phyloP scores from a whole-genome alignment of 2,329 filamentous ascomycete species.

The Penicillium italicum region DNA sequence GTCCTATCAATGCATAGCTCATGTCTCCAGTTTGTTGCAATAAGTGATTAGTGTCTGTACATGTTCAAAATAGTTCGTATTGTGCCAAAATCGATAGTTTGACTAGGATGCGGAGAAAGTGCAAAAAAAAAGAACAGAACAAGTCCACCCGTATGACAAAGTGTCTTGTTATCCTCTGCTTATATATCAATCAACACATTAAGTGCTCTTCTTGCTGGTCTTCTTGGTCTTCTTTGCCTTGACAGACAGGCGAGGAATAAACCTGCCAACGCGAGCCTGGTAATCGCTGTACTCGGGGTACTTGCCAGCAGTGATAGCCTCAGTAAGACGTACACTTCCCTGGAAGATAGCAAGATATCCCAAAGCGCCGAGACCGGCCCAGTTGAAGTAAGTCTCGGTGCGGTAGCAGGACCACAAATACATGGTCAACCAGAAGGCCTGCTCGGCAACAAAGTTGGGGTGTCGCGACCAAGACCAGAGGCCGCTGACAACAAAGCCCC shows the following conservation, averaged over 20 bases:
- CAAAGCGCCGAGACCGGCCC: constrained; percentile 68
- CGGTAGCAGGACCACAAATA: constrained; percentile 85
- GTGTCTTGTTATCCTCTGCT: background rate
- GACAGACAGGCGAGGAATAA: constrained; percentile 59
- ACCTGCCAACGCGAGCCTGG: constrained; percentile 76
- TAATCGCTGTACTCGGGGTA: constrained; percentile 87
- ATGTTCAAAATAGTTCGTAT: background rate
- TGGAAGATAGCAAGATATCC: constrained; percentile 79
- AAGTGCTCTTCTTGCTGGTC: constrained; percentile 21
- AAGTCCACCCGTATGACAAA: background rate
- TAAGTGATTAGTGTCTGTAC: background rate
- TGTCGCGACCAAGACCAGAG: constrained; percentile 87
- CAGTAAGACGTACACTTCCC: constrained; percentile 82
- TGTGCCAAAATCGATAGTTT: background rate
- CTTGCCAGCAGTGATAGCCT: constrained; percentile 73
- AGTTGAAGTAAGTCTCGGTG: constrained; percentile 69
- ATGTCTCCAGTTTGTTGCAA: background rate
- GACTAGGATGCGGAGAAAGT: background rate
- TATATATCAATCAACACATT: background rate
- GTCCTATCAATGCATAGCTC: background rate
- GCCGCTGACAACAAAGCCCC: constrained; percentile 80
- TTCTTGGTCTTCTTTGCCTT: constrained; percentile 30
- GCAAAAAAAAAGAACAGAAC: background rate
- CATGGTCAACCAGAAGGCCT: constrained; percentile 80
- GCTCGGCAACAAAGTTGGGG: constrained; percentile 92